Evolutionary conservation across 768 basidiomycete genomes (phyloP).

Genomic region (Trametes meyenii): DNA sequence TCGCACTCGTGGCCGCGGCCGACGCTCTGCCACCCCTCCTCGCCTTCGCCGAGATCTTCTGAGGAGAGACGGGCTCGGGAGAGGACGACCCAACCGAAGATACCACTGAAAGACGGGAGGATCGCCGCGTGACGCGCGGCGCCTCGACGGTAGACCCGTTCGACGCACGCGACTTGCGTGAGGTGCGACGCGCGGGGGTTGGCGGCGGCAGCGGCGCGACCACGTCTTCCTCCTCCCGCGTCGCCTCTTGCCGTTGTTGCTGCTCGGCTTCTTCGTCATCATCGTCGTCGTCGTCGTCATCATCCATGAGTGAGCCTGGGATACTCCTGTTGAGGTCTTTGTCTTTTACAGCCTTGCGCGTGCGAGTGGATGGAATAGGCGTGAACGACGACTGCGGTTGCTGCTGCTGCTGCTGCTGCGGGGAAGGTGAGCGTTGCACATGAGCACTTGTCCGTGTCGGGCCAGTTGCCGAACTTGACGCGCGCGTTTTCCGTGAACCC

Average conservation of each 20-base stretch:
- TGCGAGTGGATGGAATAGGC: conserved; percentile 10
- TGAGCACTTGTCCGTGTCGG: conserved; percentile 13
- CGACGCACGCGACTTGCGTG: conserved; percentile 26
- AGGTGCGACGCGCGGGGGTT: conserved; percentile 24
- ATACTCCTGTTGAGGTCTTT: conserved; percentile 28
- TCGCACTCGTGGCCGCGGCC: conserved; percentile 5
- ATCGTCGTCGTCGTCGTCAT: conserved; percentile 34
- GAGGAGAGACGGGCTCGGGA: conserved; percentile 33
- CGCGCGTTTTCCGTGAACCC: background rate
- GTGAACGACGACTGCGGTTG: conserved; percentile 3
- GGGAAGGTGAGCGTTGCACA: conserved; percentile 10
- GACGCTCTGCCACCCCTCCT: conserved; percentile 18
- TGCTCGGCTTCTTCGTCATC: conserved; percentile 25
- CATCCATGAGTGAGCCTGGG: conserved; percentile 35
- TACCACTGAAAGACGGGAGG: conserved; percentile 42
- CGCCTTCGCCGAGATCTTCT: conserved; percentile 23
- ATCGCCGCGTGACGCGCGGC: conserved; percentile 38
- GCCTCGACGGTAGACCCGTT: conserved; percentile 22
- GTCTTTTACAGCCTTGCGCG: conserved; percentile 15
- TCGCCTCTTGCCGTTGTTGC: conserved; percentile 25
- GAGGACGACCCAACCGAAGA: conserved; percentile 36
- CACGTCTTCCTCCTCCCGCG: conserved; percentile 34
- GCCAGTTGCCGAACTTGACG: background rate
- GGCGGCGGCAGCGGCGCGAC: conserved; percentile 39
- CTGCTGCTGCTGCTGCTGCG: conserved; percentile 1